Evolutionary conservation across 805 yeast species (phyloP), one percentile per base, ranked within the genome.

Genomic region (Hanseniaspora guilliermondii): DNA sequence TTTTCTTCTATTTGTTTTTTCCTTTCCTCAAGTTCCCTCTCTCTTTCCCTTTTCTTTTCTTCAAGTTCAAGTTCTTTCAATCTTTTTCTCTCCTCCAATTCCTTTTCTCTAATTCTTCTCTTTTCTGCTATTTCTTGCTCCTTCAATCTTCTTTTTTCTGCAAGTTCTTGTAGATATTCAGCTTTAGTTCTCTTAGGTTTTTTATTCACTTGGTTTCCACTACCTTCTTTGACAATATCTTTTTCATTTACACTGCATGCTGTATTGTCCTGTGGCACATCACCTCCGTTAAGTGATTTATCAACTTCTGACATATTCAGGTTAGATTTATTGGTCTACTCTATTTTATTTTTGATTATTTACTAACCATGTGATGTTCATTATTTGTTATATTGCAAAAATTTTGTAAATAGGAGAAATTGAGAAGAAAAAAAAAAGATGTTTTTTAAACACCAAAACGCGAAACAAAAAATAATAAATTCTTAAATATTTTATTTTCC

Each of bases 201-300:
- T 62, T 46, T 57, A 57, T 64, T 49, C 61, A 59, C 42, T 61
- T 57, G 56, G 56, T 48, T 52, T 62, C 64, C 44, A 55, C 46
- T 35, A n/a, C 17, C 6, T 8, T 56, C 59, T 25, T 53, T 36
- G 16, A 4, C 32, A 61, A 58, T 55, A 56, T 39, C 45, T 60
- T 37, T n/a, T 61, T 68, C 24, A 22, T 19, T 21, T 21, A 16
- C 25, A 8, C 6, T 40, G 16, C 16, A 22, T n/a, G 21, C 14
- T n/a, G 21, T 19, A 36, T 19, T 36, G 12, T 36, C 39, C 14
- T 30, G 33, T 30, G 33, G 39, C 39, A 19, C 39, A n/a, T 36
- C 39, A 19, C 39, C 21, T 30, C 33, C 33, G 14, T 11, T 4
- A 30, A 30, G 33, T 30, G 33, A 30, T 30, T 30, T 30, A 30